Evolutionary conservation across 805 yeast species (phyloP).

Genomic region (Cyberlindnera maclurae): DNA sequence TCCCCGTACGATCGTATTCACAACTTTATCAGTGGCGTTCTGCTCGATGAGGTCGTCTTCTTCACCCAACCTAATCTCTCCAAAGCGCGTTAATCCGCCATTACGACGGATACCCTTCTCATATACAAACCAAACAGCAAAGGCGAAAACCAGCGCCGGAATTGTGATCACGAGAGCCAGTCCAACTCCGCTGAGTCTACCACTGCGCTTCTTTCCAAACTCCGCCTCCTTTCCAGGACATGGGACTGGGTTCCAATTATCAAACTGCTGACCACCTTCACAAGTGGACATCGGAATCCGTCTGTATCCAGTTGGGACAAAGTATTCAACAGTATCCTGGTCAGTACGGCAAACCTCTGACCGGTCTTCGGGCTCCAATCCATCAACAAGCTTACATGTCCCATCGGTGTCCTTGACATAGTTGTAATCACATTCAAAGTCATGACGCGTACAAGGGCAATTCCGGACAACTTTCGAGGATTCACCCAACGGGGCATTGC

Average conservation of each 20-base stretch:
- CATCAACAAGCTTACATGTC: slow-evolving; percentile 74
- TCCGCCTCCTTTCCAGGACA: slow-evolving; percentile 85
- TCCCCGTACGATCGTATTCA: slow-evolving; percentile 36
- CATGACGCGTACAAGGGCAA: slow-evolving; percentile 81
- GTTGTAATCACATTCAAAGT: slow-evolving; percentile 92
- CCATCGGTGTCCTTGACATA: slow-evolving; percentile 66
- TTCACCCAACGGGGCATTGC: slow-evolving; percentile 42
- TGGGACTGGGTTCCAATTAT: slow-evolving; percentile 54
- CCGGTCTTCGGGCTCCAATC: slow-evolving; percentile 59
- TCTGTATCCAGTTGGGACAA: slow-evolving; percentile 89
- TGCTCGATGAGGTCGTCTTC: slow-evolving; percentile 64
- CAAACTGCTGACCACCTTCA: slow-evolving; percentile 70
- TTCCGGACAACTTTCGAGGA: slow-evolving; percentile 52
- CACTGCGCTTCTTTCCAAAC: slow-evolving; percentile 44
- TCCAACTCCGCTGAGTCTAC: slow-evolving; percentile 43
- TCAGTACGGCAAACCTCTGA: slow-evolving; percentile 49
- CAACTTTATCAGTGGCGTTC: slow-evolving; percentile 45
- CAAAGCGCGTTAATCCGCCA: slow-evolving; percentile 52
- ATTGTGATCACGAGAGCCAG: slow-evolving; percentile 46
- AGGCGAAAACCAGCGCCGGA: slow-evolving; percentile 36
- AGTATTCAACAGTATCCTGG: slow-evolving; percentile 56
- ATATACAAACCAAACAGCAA: slow-evolving; percentile 51
- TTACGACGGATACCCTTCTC: slow-evolving; percentile 78
- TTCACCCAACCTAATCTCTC: slow-evolving; percentile 84
- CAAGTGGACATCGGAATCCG: slow-evolving; percentile 83